phyloP scores from a whole-genome alignment of 148 eudicot species.

The Rhododendron griersonianum region DNA sequence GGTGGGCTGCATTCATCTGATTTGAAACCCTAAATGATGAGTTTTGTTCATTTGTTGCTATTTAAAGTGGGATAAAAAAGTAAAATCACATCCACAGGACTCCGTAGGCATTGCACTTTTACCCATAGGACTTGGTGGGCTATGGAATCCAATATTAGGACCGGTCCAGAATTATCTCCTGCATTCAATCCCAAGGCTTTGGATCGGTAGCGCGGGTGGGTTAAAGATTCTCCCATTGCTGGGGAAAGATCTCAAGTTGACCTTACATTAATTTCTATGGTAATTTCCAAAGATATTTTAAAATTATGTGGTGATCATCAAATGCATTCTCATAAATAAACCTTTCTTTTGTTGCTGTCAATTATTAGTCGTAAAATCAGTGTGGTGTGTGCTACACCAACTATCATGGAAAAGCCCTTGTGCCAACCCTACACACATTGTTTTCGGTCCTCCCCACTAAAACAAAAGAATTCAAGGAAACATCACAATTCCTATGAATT shows the following conservation, averaged over 20 bases:
- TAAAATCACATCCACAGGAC: too few relatives aligned
- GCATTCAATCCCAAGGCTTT: background rate
- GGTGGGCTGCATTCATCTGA: too few relatives aligned
- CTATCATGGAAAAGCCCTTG: constrained; percentile 10
- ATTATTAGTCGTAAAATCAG: constrained; percentile 8
- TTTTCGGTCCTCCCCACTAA: constrained; percentile 33
- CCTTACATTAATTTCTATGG: background rate
- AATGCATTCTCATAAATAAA: background rate
- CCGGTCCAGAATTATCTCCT: too few relatives aligned
- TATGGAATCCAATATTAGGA: too few relatives aligned
- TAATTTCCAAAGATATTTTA: background rate
- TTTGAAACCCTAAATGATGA: too few relatives aligned
- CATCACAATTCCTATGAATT: constrained; percentile 19
- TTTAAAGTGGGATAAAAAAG: too few relatives aligned
- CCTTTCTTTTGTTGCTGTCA: background rate
- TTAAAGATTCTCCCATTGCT: background rate
- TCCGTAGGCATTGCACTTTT: too few relatives aligned
- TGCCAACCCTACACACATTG: constrained; percentile 21
- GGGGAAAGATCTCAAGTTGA: background rate
- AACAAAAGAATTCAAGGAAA: constrained; percentile 18
- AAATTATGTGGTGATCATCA: background rate
- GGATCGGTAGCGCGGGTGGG: background rate
- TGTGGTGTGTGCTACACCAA: constrained; percentile 15
- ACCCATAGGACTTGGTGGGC: too few relatives aligned
- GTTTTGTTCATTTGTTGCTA: too few relatives aligned